Conservation (phyloP, 2,329 filamentous ascomycete genomes). For the Alternaria panax region DNA sequence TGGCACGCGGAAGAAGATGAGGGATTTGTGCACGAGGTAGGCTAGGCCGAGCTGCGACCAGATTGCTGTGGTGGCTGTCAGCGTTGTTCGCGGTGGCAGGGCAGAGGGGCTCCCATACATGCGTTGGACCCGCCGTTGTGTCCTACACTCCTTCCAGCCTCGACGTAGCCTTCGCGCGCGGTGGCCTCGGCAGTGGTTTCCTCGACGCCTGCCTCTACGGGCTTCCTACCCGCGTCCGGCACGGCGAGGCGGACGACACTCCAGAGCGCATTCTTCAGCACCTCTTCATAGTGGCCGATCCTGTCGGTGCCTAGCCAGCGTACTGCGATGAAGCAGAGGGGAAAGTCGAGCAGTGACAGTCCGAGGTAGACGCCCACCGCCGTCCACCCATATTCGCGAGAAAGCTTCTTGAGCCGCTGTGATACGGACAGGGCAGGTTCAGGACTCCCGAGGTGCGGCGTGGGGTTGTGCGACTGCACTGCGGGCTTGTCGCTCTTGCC, state of each 20-base stretch:
- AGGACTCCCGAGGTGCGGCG: conserved; percentile 51
- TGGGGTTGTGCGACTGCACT: conserved; percentile 46
- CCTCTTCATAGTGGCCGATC: conserved; percentile 78
- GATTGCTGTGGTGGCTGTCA: conserved; percentile 58
- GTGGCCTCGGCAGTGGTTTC: conserved; percentile 38
- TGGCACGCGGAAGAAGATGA: conserved; percentile 95
- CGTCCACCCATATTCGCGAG: conserved; percentile 92
- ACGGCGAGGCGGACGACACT: conserved; percentile 66
- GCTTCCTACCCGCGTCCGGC: conserved; percentile 63
- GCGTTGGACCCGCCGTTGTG: conserved; percentile 67
- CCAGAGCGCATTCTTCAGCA: conserved; percentile 67
- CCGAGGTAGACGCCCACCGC: conserved; percentile 89
- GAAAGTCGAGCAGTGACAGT: conserved; percentile 87
- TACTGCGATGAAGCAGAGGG: conserved; percentile 92
- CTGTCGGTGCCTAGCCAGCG: conserved; percentile 81
- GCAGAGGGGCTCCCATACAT: conserved; percentile 66
- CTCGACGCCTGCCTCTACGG: conserved; percentile 53
- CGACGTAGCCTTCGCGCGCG: conserved; percentile 39
- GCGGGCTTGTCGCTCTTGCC: conserved; percentile 45
- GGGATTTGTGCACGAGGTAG: conserved; percentile 96
- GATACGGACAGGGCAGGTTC: conserved; percentile 64
- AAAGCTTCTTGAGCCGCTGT: conserved; percentile 80
- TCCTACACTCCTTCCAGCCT: conserved; percentile 70
- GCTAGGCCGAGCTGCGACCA: conserved; percentile 91
- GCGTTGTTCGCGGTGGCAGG: neutral